These are phyloP conservation scores for Lichtheimia corymbifera DNA, from an alignment of 371 early-diverging fungal species.

Conservation along the genomic window DNA sequence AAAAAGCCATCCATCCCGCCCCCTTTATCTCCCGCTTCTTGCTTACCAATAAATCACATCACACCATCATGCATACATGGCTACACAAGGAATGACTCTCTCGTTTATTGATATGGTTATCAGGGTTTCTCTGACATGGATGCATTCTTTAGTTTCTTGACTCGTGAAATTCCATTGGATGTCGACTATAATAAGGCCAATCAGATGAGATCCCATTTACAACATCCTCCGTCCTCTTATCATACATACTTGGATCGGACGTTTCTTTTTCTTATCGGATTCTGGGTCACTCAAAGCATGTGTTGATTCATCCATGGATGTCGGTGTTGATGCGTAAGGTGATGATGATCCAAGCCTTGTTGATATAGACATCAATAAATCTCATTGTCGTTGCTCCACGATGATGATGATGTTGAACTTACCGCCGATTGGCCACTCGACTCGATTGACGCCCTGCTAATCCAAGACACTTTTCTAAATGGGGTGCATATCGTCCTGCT, in stretches of 20 bases:
- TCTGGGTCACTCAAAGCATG: constrained; percentile 9
- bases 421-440: constrained; percentile 65
- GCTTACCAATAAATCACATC: too few relatives aligned
- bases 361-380: not conserved
- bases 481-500: constrained; percentile 83
- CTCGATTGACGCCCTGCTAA: constrained; percentile 72
- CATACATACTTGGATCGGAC: not conserved
- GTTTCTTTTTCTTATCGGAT: constrained; percentile 12
- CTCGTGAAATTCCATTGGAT: constrained; percentile 11
- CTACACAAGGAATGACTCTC: too few relatives aligned
- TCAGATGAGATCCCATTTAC: not conserved
- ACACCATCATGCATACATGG: too few relatives aligned
- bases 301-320: constrained; percentile 2
- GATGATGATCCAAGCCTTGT: constrained; percentile 12
- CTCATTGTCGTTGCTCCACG: not conserved
- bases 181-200: not conserved
- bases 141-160: constrained; percentile 12
- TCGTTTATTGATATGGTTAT: not conserved
- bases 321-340: constrained; percentile 6
- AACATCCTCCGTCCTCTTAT: not conserved
- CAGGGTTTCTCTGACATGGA: constrained; percentile 5
- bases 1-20: too few relatives aligned
- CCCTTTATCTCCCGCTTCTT: too few relatives aligned
- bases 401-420: not conserved
- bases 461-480: constrained; percentile 89